Conservation (phyloP, 2,329 filamentous ascomycete genomes). For the Fusarium sororula region DNA sequence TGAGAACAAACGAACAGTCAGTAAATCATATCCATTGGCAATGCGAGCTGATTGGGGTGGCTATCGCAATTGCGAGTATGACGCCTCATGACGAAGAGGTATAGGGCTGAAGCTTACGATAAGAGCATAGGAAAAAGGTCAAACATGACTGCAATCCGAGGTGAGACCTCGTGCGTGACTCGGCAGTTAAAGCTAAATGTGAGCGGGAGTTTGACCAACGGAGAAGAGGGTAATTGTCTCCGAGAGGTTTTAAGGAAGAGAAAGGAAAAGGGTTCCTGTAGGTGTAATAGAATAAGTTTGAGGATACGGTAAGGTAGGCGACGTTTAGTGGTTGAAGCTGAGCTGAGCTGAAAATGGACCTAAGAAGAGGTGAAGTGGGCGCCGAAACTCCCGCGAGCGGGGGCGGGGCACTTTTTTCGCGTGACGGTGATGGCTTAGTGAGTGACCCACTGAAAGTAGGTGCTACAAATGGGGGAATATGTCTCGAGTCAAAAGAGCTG, state of each 20-base stretch:
- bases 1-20: constrained; percentile 9
- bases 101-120: constrained; percentile 66
- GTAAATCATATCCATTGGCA: constrained; percentile 5
- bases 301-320: background rate
- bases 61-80: constrained; percentile 13
- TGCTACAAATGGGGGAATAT: constrained; percentile 1
- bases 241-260: background rate
- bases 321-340: constrained; percentile 3
- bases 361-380: constrained; percentile 7
- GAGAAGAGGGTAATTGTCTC: background rate
- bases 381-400: constrained; percentile 36
- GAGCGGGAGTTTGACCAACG: background rate
- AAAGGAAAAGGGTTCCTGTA: background rate
- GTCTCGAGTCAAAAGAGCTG: background rate
- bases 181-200: background rate
- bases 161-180: constrained; percentile 3
- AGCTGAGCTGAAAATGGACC: constrained; percentile 9
- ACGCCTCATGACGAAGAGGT: constrained; percentile 32
- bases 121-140: constrained; percentile 80
- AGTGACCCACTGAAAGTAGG: constrained; percentile 7
- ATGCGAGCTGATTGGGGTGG: background rate
- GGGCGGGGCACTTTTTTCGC: constrained; percentile 29
- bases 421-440: constrained; percentile 19
- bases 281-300: constrained; percentile 3
- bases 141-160: constrained; percentile 66